Evolutionary conservation across 1,139 yeast genomes (phyloP), one percentile per base, ranked within the genome.

Genomic region (Pichia sp.): DNA sequence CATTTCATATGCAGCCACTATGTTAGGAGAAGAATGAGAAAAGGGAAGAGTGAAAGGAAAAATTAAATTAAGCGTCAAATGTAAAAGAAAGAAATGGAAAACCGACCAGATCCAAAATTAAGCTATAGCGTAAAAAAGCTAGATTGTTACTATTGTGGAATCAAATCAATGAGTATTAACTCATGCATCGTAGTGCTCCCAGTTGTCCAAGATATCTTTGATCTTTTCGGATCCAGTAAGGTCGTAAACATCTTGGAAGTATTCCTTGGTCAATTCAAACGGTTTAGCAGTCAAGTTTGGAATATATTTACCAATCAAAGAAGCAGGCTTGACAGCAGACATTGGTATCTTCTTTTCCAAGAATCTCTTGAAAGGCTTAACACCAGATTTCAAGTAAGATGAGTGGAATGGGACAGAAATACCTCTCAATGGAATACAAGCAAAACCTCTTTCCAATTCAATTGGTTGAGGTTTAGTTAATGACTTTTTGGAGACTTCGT

Each of bases 331-430:
- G 64, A 93, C 95, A 52, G 97, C 95, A 63, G 90, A 88, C 77
- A 87, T 89, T 63, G 96, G 88, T 69, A 93, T 88, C 83, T 93
- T 93, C 86, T 91, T 93, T 72, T 86, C 85, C 77, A 93, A 81
- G 84, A 93, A 95, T 76, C 93, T 87, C 80, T 93, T 92, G 91
- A 93, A 93, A 67, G 99, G 99, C 75, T 91, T 92, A 61, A 93
- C 99, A 75, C 99, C 99, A 60, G 95, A 88, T 81, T 93, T 87
- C 77, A 93, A 81, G 78, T 95, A 93, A 40, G 96, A 87, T 46
- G 97, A 91, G 76, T 95, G 99, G 97, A 93, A 93, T 60, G 99
- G 99, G 69, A 93, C 99, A 31, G 97, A 90, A 64, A 93, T 93
- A 66, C 99, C 99, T 80, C 88, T 92, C 73, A 93, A 83, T 71